A percentile compares a stretch with the other conserved stretches of the same genome.
Evolutionary conservation across 371 early-diverging fungal species (phyloP).

Genomic region (Apophysomyces sp.): DNA sequence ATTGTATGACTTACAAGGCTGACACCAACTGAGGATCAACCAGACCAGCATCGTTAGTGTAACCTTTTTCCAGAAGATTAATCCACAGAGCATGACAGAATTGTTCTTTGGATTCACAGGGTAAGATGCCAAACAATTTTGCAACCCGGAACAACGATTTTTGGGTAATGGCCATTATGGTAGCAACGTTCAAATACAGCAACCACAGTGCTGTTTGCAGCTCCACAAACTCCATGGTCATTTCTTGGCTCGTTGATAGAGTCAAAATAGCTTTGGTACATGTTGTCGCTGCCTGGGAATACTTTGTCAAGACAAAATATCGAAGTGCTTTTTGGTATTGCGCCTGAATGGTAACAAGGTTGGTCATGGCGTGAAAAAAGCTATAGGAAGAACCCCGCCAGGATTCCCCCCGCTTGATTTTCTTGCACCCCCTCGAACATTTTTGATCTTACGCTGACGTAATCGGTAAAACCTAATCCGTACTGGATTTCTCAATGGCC

Average conservation of each 20-base stretch:
- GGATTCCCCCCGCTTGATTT: neutral
- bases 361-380: conserved; percentile 4
- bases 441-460: too few relatives aligned
- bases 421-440: too few relatives aligned
- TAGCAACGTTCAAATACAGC: conserved; percentile 37
- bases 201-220: conserved; percentile 15
- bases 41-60: conserved; percentile 6
- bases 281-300: conserved; percentile 12
- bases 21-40: conserved; percentile 31
- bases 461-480: too few relatives aligned
- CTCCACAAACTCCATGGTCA: neutral
- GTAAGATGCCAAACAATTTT: conserved; percentile 13
- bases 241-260: neutral
- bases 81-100: conserved; percentile 26
- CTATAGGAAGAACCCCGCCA: neutral
- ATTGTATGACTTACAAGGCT: conserved; percentile 27
- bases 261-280: conserved; percentile 8
- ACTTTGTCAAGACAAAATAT: conserved; percentile 15
- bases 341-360: conserved; percentile 1
- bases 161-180: conserved; percentile 18
- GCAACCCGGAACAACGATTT: conserved; percentile 4
- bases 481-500: too few relatives aligned
- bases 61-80: conserved; percentile 18
- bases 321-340: conserved; percentile 21
- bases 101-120: conserved; percentile 10